Evolutionary conservation across 2,329 filamentous ascomycete species (phyloP), one percentile per base, ranked within the genome.

Genomic region (Chaetomium sp.): DNA sequence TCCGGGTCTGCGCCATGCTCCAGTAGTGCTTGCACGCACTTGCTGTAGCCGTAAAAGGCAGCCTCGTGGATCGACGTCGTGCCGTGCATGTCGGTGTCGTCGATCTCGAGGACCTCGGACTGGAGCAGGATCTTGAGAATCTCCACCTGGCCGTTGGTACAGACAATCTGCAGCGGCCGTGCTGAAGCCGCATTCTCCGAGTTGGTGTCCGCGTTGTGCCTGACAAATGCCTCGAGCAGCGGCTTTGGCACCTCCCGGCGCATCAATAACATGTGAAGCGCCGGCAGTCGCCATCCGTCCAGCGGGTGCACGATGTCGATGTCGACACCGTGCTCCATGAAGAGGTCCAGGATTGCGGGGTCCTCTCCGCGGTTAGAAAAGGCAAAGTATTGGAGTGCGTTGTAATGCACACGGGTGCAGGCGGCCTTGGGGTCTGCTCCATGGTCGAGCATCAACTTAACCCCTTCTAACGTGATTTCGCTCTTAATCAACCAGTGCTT

Each of bases 41-140:
- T 44, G 45, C 19, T 35, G 34, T 57, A 38, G 5, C 41, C 49
- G 3, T 9, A 43, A 5, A 42, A 35, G 1, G 54, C 40, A 11
- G 61, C 61, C 19, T 59, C 54, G 41, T 60, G 54, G 11, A 62
- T 36, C 5, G 61, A 59, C 0, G 58, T 63, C 1, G 48, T 56
- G 12, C 61, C 61, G 6, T 58, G 43, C 32, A 53, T 5, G 11
- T 63, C 59, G 0, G 44, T n/a, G 40, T 63, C 61, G 46, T 63
- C 55, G 5, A 63, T 57, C 11, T 62, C 59, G 0, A 54, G 49
- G 1, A 57, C 47, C 4, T 55, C 42, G 4, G 52, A 49, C n/a
- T 55, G 19, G 4, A 59, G 36, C 2, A 63, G 42, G 5, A 62
- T 56, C 50, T 56, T 49, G 38, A 62, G 55, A 10, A 35, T 38